Conservation (phyloP, 306 rosid genomes). For the Acmispon strigosus region DNA sequence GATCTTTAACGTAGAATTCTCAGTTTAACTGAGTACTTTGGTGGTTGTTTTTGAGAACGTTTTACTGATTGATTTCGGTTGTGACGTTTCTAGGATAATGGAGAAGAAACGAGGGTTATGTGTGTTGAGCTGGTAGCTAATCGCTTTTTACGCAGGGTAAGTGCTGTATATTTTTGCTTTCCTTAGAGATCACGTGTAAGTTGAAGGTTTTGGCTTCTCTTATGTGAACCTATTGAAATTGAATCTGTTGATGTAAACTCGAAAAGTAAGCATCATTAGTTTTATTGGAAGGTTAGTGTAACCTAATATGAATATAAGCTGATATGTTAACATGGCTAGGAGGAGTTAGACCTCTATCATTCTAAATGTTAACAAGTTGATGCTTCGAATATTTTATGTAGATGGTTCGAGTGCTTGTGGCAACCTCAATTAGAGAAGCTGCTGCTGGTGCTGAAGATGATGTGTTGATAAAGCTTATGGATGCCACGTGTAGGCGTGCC, state of each 20-base stretch:
- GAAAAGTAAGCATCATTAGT: not conserved
- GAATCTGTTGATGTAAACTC: not conserved
- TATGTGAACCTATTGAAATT: not conserved
- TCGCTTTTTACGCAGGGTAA: constrained; percentile 92
- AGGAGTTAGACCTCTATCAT: not conserved
- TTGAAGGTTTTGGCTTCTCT: constrained; percentile 3
- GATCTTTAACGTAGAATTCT: not conserved
- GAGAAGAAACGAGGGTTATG: constrained; percentile 61
- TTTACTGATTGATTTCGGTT: constrained; percentile 6
- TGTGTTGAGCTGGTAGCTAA: constrained; percentile 90
- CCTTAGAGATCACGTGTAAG: not conserved
- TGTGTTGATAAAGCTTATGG: constrained; percentile 68
- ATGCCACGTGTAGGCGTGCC: constrained; percentile 90
- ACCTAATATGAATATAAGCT: not conserved
- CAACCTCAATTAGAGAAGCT: constrained; percentile 90
- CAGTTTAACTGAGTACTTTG: not conserved
- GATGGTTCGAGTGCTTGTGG: constrained; percentile 96
- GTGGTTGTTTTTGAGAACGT: not conserved
- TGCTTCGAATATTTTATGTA: constrained; percentile 24
- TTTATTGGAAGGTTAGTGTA: not conserved
- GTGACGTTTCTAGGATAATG: constrained; percentile 46
- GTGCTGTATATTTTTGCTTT: constrained; percentile 5
- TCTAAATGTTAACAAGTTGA: not conserved
- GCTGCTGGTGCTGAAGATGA: constrained; percentile 88
- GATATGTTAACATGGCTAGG: not conserved